phyloP scores from a whole-genome alignment of 192 early-diverging fungal species.

The Linnemannia elongata region DNA sequence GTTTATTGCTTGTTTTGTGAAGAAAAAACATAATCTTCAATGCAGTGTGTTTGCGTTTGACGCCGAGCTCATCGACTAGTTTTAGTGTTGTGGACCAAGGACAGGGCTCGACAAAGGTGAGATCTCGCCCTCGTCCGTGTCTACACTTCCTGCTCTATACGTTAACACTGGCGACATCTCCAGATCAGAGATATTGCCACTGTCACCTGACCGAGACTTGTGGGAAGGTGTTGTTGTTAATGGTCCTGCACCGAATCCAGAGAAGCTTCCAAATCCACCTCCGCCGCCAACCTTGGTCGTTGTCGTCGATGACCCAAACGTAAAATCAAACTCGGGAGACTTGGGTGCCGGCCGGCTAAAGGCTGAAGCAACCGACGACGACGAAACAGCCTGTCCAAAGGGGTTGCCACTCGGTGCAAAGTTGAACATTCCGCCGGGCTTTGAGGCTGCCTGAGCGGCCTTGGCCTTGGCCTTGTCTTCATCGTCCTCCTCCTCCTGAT shows the following conservation, averaged over 20 bases:
- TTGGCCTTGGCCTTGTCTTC: neutral
- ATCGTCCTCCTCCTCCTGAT: neutral
- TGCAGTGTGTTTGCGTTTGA: neutral
- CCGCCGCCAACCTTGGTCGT: neutral
- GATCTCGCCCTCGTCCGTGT: neutral
- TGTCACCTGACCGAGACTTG: neutral
- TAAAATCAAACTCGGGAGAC: constrained; percentile 7
- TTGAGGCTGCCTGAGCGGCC: neutral
- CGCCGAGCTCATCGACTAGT: too few species aligned
- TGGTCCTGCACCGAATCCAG: neutral
- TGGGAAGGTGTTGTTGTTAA: neutral
- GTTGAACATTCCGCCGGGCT: neutral
- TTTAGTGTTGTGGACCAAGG: constrained; percentile 5
- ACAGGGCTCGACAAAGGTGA: neutral
- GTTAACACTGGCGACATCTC: neutral
- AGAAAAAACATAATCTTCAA: neutral
- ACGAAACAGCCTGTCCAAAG: neutral
- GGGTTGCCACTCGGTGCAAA: neutral
- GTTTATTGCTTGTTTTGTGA: neutral
- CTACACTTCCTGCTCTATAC: neutral
- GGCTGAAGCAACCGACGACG: neutral
- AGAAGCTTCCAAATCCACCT: neutral
- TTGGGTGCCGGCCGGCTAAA: neutral
- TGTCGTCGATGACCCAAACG: neutral
- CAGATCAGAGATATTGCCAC: neutral